Conservation (phyloP, 2,329 filamentous ascomycete genomes). For the Acrocalymma vagum region DNA sequence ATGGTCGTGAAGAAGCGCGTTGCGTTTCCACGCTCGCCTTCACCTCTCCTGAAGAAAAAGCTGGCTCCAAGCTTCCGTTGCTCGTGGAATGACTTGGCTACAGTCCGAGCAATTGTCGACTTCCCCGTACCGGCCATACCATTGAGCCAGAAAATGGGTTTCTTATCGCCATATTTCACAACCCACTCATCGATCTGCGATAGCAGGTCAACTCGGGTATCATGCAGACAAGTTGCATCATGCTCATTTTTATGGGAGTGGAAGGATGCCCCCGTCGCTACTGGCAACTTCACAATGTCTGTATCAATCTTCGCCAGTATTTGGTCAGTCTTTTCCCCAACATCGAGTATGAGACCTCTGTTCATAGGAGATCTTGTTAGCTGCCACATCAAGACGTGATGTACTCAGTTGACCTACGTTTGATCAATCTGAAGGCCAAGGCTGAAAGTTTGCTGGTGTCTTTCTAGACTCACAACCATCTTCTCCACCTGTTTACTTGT, state of each 20-base stretch:
- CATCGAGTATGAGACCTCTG: constrained; percentile 9
- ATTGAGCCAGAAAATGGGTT: constrained; percentile 37
- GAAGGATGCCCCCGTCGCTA: constrained; percentile 20
- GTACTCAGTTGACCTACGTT: too few species aligned
- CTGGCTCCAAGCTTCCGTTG: constrained; percentile 14
- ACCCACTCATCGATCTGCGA: constrained; percentile 27
- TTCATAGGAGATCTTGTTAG: too few species aligned
- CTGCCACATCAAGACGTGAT: too few species aligned
- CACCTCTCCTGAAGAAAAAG: constrained; percentile 23
- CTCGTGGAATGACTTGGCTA: constrained; percentile 21
- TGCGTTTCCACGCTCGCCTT: constrained; percentile 18
- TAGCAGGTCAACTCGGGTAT: constrained; percentile 30
- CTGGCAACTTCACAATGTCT: constrained; percentile 7
- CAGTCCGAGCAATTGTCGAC: constrained; percentile 24
- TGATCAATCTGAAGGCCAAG: constrained; percentile 46
- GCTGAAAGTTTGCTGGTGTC: constrained; percentile 35
- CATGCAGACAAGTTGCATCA: constrained; percentile 21
- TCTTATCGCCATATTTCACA: constrained; percentile 10
- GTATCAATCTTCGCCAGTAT: too few species aligned
- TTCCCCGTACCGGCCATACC: constrained; percentile 22
- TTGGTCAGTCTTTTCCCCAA: constrained; percentile 18
- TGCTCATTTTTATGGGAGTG: constrained; percentile 18
- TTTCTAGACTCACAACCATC: constrained; percentile 30
- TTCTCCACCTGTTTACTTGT: constrained; percentile 45
- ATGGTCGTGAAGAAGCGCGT: constrained; percentile 13